phyloP scores from a whole-genome alignment of 2,329 filamentous ascomycete genomes.

The Cadophora sp. region DNA sequence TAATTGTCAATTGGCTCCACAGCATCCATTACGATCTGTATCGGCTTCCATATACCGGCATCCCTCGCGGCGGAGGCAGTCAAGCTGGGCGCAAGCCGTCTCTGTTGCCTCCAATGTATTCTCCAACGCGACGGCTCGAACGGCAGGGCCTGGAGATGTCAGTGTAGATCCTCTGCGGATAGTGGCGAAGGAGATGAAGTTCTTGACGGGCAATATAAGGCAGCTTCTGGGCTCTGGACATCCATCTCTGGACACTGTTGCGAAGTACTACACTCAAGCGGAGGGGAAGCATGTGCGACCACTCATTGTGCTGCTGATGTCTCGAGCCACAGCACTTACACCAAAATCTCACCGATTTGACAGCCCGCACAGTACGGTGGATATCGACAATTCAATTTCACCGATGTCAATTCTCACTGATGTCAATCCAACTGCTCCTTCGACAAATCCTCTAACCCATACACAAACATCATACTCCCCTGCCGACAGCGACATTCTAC shows the following conservation, averaged over 20 bases:
- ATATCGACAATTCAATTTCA: constrained; percentile 67
- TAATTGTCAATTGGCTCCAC: constrained; percentile 46
- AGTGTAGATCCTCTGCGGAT: constrained; percentile 86
- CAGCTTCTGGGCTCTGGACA: constrained; percentile 94
- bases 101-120: constrained; percentile 75
- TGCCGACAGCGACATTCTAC: constrained; percentile 74
- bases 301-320: constrained; percentile 95
- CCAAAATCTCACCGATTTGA: constrained; percentile 62
- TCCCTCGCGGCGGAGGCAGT: constrained; percentile 57
- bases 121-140: constrained; percentile 66
- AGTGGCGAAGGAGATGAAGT: constrained; percentile 97
- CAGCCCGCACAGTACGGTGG: constrained; percentile 40
- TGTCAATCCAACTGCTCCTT: constrained; percentile 72
- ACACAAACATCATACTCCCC: constrained; percentile 43
- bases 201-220: constrained; percentile 90
- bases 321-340: constrained; percentile 84
- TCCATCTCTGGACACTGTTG: constrained; percentile 90
- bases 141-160: constrained; percentile 67
- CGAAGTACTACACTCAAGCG: constrained; percentile 97
- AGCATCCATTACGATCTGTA: constrained; percentile 22
- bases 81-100: constrained; percentile 79
- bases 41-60: constrained; percentile 40
- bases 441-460: constrained; percentile 57
- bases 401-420: constrained; percentile 73
- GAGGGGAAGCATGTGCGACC: constrained; percentile 97